phyloP scores from a whole-genome alignment of 805 yeast genomes.

The Isabelozyma heimii region DNA sequence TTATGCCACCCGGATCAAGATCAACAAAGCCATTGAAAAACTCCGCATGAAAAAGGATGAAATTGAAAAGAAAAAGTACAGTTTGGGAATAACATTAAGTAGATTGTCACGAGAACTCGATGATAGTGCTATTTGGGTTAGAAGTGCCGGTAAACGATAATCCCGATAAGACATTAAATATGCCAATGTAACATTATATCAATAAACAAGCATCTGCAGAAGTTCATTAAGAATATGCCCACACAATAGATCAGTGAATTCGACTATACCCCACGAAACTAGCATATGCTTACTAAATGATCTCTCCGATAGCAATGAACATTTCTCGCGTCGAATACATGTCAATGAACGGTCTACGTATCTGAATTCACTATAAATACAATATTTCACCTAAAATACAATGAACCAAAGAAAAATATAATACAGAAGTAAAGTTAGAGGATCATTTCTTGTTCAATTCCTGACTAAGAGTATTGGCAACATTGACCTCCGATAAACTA shows the following conservation, averaged over 20 bases:
- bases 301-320: too few species aligned
- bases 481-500: conserved; percentile 17
- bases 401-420: background rate
- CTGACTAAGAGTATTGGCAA: conserved; percentile 19
- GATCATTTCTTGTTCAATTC: conserved; percentile 15
- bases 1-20: conserved; percentile 38
- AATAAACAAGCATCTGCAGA: too few species aligned
- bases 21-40: conserved; percentile 38
- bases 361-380: background rate
- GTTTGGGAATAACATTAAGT: conserved; percentile 39
- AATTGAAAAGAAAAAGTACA: conserved; percentile 38
- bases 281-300: too few species aligned
- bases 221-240: too few species aligned
- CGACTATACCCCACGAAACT: too few species aligned
- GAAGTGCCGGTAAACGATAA: conserved; percentile 7
- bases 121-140: conserved; percentile 43
- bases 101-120: conserved; percentile 43
- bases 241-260: too few species aligned
- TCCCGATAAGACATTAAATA: background rate
- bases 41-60: conserved; percentile 39
- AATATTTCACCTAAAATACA: conserved; percentile 4
- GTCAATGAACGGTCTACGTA: background rate
- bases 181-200: too few species aligned
- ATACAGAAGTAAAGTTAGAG: background rate
- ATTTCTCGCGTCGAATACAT: too few species aligned